These are phyloP conservation scores for Trichoderma afroharzianum DNA, from an alignment of 2,329 filamentous ascomycete species.

Conservation along the genomic window DNA sequence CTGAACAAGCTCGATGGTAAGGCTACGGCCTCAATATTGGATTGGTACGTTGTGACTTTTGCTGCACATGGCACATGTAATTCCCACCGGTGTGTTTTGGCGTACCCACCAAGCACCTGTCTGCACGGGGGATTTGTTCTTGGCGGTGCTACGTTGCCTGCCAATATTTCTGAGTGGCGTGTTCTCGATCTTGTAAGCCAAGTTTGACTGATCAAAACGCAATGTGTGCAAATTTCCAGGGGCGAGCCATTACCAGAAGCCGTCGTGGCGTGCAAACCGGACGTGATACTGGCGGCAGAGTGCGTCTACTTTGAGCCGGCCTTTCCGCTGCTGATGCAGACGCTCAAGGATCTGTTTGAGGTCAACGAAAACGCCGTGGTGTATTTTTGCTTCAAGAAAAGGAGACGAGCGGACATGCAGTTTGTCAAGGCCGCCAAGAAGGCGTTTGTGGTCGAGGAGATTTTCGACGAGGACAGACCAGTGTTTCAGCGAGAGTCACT, in stretches of 20 bases:
- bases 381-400: constrained; percentile 93
- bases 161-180: background rate
- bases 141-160: constrained; percentile 2
- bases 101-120: background rate
- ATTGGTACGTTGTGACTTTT: constrained; percentile 60
- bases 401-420: constrained; percentile 74
- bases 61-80: background rate
- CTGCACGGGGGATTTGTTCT: background rate
- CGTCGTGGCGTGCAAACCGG: constrained; percentile 57
- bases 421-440: constrained; percentile 71
- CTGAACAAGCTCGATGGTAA: constrained; percentile 67
- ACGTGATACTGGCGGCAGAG: constrained; percentile 88
- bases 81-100: background rate
- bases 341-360: constrained; percentile 69
- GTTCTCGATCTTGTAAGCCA: background rate
- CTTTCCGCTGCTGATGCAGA: constrained; percentile 80
- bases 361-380: constrained; percentile 63
- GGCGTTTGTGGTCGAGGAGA: constrained; percentile 59
- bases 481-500: constrained; percentile 55
- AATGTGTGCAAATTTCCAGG: constrained; percentile 39
- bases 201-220: constrained; percentile 5
- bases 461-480: constrained; percentile 58
- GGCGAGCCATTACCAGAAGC: constrained; percentile 55
- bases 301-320: constrained; percentile 97
- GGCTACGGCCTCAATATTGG: constrained; percentile 67